Conservation (phyloP, 306 rosid species). For the Sphenostylis stenocarpa region DNA sequence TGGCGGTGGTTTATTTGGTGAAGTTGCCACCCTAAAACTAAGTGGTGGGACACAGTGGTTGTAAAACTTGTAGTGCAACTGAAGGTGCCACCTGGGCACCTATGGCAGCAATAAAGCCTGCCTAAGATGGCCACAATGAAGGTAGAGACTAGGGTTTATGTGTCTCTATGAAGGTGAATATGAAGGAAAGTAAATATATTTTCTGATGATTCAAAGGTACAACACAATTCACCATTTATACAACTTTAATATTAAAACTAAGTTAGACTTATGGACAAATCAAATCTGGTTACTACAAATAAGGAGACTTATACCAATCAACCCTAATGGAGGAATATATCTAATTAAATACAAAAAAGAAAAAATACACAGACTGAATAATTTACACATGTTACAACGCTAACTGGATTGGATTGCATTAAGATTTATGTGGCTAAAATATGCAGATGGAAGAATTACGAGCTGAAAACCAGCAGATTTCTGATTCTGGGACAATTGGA, state of each 20-base stretch:
- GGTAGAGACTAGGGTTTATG: not conserved
- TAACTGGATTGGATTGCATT: conserved; percentile 28
- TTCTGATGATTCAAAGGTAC: not conserved
- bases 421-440: conserved; percentile 16
- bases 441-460: conserved; percentile 86
- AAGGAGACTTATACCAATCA: not conserved
- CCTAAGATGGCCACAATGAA: not conserved
- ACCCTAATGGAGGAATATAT: not conserved
- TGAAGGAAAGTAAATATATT: not conserved
- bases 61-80: not conserved
- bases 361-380: not conserved
- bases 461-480: conserved; percentile 76
- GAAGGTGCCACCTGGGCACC: not conserved
- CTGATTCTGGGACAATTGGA: conserved; percentile 92
- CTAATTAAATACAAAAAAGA: not conserved
- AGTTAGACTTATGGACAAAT: not conserved
- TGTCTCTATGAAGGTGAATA: not conserved
- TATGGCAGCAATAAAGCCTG: not conserved
- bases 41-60: not conserved
- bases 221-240: not conserved
- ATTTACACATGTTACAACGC: not conserved
- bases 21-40: not conserved
- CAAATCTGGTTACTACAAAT: not conserved
- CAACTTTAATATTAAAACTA: not conserved
- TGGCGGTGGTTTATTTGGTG: not conserved